Percentiles rank a stretch among this genome's conserved stretches.
These are phyloP conservation scores for Yarrowia sp. DNA, from an alignment of 805 yeast genomes.

Conservation along the genomic window DNA sequence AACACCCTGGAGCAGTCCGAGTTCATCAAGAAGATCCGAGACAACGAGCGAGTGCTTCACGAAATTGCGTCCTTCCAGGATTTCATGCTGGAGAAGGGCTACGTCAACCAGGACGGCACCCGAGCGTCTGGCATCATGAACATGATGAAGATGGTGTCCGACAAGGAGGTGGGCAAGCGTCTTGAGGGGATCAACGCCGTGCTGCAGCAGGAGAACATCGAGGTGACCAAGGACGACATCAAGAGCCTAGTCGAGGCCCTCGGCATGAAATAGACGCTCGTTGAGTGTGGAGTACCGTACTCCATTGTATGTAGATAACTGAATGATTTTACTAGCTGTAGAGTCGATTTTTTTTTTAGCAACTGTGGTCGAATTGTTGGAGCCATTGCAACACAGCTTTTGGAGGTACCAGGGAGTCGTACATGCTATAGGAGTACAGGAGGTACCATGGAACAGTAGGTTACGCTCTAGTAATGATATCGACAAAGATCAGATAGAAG, in stretches of 20 bases:
- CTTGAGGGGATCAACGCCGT: slow-evolving; percentile 28
- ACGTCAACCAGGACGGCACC: slow-evolving; percentile 19
- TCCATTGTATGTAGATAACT: no score
- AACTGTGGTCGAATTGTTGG: no score
- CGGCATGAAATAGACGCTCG: slow-evolving; percentile 19
- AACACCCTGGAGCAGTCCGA: background rate
- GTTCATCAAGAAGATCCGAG: slow-evolving; percentile 1
- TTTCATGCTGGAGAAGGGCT: slow-evolving; percentile 24
- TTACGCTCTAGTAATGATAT: no score
- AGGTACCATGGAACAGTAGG: no score
- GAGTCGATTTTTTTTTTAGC: no score
- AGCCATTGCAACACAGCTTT: no score
- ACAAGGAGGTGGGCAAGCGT: slow-evolving; percentile 34
- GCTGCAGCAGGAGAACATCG: slow-evolving; percentile 31
- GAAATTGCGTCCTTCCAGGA: slow-evolving; percentile 25
- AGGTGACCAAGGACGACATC: slow-evolving; percentile 31
- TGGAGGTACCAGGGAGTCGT: no score
- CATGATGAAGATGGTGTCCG: slow-evolving; percentile 36
- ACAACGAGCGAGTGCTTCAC: slow-evolving; percentile 17
- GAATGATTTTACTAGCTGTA: no score
- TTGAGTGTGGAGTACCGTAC: no score
- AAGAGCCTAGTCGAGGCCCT: slow-evolving; percentile 27
- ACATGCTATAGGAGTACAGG: no score
- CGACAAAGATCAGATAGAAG: no score
- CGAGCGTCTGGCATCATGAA: slow-evolving; percentile 28